Percentiles rank a stretch among this genome's conserved stretches.
Conservation (phyloP, 129 eudicot genomes). For the Artemisia annua region DNA sequence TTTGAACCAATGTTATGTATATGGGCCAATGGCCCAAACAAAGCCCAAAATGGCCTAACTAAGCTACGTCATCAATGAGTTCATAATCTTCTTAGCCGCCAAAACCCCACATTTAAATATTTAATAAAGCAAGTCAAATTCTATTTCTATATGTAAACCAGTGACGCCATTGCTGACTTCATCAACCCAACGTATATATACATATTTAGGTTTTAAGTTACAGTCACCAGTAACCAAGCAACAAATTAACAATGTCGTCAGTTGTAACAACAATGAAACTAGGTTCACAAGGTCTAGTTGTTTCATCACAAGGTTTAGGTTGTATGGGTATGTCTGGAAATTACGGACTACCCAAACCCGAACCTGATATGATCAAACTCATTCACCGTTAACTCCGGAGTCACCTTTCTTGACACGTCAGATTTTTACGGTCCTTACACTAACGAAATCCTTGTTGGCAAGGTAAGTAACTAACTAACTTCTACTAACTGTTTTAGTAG, state of each 20-base stretch:
- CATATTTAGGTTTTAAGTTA: too few relatives aligned
- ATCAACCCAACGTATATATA: too few relatives aligned
- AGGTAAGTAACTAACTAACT: slow-evolving; percentile 16
- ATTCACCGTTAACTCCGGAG: slow-evolving; percentile 48
- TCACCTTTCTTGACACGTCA: slow-evolving; percentile 54
- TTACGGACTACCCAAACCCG: slow-evolving; percentile 48
- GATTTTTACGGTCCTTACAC: slow-evolving; percentile 54
- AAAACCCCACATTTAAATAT: too few relatives aligned
- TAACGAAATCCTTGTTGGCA: slow-evolving; percentile 49
- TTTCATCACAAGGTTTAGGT: slow-evolving; percentile 49
- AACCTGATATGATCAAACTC: slow-evolving; percentile 44
- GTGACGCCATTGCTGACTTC: too few relatives aligned
- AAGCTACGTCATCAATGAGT: too few relatives aligned
- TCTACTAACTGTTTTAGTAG: not conserved
- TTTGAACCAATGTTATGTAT: too few relatives aligned
- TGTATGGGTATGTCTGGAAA: slow-evolving; percentile 51
- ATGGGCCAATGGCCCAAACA: too few relatives aligned
- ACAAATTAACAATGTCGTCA: slow-evolving; percentile 5
- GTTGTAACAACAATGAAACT: slow-evolving; percentile 34
- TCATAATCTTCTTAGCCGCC: too few relatives aligned
- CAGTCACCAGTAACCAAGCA: too few relatives aligned
- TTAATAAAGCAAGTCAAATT: too few relatives aligned
- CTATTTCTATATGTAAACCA: too few relatives aligned
- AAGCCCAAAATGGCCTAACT: too few relatives aligned
- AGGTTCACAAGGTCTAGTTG: slow-evolving; percentile 54